Percentiles rank a stretch among this genome's conserved stretches.
phyloP scores from a whole-genome alignment of 192 early-diverging fungal genomes.

The Mortierella hygrophila region DNA sequence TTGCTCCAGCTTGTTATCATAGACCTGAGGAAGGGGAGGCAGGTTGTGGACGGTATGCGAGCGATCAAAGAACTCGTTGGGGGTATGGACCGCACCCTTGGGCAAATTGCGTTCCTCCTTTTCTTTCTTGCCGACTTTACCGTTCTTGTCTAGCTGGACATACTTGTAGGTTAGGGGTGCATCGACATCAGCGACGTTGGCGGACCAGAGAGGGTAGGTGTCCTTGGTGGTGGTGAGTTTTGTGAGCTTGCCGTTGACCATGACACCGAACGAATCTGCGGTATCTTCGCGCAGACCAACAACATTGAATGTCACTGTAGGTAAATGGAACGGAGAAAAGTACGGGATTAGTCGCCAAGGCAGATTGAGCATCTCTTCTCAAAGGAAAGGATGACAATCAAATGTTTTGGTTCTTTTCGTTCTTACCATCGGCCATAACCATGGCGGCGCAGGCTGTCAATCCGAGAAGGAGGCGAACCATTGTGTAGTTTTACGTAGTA shows the following conservation, averaged over 20 bases:
- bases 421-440: constrained; percentile 47
- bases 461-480: constrained; percentile 49
- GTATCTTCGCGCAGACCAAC: constrained; percentile 28
- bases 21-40: constrained; percentile 41
- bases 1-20: constrained; percentile 30
- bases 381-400: neutral
- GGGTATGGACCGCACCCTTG: constrained; percentile 26
- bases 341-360: neutral
- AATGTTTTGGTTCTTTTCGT: neutral
- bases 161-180: constrained; percentile 36
- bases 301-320: constrained; percentile 46
- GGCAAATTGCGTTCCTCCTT: constrained; percentile 24
- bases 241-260: constrained; percentile 42
- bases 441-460: constrained; percentile 46
- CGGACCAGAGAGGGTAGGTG: constrained; percentile 49
- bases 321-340: neutral
- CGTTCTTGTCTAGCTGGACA: constrained; percentile 21
- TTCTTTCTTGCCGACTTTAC: constrained; percentile 21
- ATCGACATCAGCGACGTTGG: constrained; percentile 31
- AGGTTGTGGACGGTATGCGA: constrained; percentile 11
- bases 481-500: constrained; percentile 15
- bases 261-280: constrained; percentile 29
- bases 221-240: constrained; percentile 32
- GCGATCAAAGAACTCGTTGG: constrained; percentile 43
- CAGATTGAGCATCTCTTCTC: neutral